Conservation (phyloP, 257 asterid species). For the Coffea eugenioides region DNA sequence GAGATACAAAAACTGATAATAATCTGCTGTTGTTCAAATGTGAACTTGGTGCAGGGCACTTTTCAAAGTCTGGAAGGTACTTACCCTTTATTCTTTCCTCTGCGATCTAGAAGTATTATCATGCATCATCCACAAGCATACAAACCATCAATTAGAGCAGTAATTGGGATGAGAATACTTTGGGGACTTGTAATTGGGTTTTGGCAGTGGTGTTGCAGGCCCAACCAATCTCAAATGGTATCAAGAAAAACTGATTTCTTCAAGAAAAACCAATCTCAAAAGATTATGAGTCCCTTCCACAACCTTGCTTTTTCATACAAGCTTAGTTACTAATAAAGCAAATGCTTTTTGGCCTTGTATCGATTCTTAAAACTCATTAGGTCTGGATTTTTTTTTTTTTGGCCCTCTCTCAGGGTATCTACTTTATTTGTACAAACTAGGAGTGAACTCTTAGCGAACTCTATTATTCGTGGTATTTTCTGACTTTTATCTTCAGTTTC, state of each 20-base stretch:
- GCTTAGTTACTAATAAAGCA: neutral
- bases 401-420: neutral
- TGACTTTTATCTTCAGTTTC: neutral
- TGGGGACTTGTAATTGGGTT: neutral
- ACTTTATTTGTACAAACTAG: neutral
- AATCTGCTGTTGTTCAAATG: conserved; percentile 76
- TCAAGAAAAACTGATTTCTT: no score
- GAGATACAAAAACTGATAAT: conserved; percentile 76
- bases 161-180: neutral
- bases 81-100: neutral
- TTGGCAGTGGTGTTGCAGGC: neutral
- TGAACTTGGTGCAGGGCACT: conserved; percentile 95
- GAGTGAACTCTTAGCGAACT: no score
- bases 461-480: no score
- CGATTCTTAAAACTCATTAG: no score
- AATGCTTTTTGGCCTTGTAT: neutral
- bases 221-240: no score
- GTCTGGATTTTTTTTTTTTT: no score
- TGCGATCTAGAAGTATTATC: no score
- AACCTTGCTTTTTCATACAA: neutral
- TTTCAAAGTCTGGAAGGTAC: conserved; percentile 94
- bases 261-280: no score
- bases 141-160: neutral
- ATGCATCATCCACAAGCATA: neutral
- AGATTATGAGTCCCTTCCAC: neutral